Evolutionary conservation across 2,329 filamentous ascomycete species (phyloP), one percentile per base, ranked within the genome.

Genomic region (Chaetomium sp.): DNA sequence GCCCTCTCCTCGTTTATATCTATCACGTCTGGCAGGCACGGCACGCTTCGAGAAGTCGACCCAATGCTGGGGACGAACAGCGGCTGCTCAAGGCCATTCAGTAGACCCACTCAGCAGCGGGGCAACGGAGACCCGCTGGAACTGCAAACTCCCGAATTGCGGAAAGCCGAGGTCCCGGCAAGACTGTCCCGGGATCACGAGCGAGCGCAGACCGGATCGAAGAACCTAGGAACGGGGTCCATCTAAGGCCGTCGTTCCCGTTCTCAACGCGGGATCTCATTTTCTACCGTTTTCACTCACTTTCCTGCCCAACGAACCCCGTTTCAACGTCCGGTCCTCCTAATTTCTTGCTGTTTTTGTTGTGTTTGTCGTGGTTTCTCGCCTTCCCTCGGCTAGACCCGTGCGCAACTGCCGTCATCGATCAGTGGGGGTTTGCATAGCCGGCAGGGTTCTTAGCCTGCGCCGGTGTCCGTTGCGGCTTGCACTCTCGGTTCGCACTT

Each of bases 401-500:
- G 19, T 27, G 19, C 6, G 11, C 47, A 54, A 53, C 53, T 63
- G 59, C 53, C 61, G 60, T 59, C 53, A 57, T 59, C 53, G 35
- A 58, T 45, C 11, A 27, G 19, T 27, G 50, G 44, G 55, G 49
- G 47, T 57, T 60, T 61, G 44, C 50, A 53, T 50, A 52, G 37
- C 57, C 60, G 58, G 53, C 53, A 51, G 43, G 32, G 27, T 34
- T 46, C 27, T 34, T 52, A 47, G 7, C 12, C 40, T 14, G 11
- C 6, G 5, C 10, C 40, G 6, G 6, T 35, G 27, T 35, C 44
- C 43, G 19, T 27, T 27, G 19, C 19, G 19, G 19, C 19, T 27
- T 27, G 19, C 19, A 41, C 46, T 42, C 44, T 49, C 49, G 33
- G 37, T 14, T 32, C 32, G 34, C 19, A 44, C 12, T 27, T 32